A percentile compares a stretch with the other conserved stretches of the same genome.
These are phyloP conservation scores for Petasospora rhodanensis DNA, from an alignment of 1,139 yeast genomes.

Conservation along the genomic window DNA sequence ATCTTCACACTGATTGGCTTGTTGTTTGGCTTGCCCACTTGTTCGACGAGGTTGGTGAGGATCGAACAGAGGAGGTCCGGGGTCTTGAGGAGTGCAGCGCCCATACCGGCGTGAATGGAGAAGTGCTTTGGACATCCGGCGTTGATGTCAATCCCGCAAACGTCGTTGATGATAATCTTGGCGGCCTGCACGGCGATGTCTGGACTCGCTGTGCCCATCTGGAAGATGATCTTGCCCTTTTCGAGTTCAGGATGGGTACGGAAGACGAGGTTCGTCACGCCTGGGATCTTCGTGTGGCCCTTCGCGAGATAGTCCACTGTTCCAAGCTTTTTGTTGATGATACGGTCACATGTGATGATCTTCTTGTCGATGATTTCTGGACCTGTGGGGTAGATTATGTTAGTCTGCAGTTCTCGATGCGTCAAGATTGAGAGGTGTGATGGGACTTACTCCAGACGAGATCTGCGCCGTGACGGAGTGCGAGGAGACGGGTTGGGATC, in stretches of 20 bases:
- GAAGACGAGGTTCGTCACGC: slow-evolving; percentile 52
- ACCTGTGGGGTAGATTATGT: slow-evolving; percentile 28
- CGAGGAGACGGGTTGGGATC: slow-evolving; percentile 77
- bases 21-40: slow-evolving; percentile 72
- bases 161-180: slow-evolving; percentile 71
- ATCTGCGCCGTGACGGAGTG: slow-evolving; percentile 84
- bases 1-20: slow-evolving; percentile 91
- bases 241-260: slow-evolving; percentile 67
- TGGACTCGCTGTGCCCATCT: slow-evolving; percentile 83
- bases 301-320: slow-evolving; percentile 55
- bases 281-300: slow-evolving; percentile 36
- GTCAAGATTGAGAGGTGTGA: not conserved
- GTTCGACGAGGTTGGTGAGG: slow-evolving; percentile 57
- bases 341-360: slow-evolving; percentile 62
- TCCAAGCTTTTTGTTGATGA: slow-evolving; percentile 47
- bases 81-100: slow-evolving; percentile 81
- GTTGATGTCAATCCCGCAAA: slow-evolving; percentile 87
- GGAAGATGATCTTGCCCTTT: slow-evolving; percentile 66
- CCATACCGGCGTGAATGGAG: slow-evolving; percentile 92
- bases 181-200: slow-evolving; percentile 88
- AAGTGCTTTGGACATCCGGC: slow-evolving; percentile 96
- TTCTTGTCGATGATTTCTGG: slow-evolving; percentile 93
- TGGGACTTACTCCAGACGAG: slow-evolving; percentile 71
- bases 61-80: slow-evolving; percentile 77
- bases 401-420: not conserved